Conservation (phyloP, 2,329 filamentous ascomycete genomes). For the Aspergillus glaucus region DNA sequence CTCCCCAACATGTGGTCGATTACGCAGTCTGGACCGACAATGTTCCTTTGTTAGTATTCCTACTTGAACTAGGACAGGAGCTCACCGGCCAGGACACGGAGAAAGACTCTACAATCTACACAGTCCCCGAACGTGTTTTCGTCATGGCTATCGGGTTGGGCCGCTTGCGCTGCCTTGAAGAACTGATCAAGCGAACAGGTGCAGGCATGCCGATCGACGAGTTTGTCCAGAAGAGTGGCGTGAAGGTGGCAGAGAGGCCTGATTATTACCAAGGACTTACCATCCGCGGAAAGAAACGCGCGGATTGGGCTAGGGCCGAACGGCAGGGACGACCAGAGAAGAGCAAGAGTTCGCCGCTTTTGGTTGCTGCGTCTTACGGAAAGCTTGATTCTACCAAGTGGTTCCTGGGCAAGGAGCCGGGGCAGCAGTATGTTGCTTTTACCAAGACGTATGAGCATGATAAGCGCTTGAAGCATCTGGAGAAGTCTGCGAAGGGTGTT, state of each 20-base stretch:
- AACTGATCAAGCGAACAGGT: slow-evolving; percentile 61
- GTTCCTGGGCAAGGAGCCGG: slow-evolving; percentile 66
- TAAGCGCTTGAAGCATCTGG: slow-evolving; percentile 55
- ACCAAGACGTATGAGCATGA: slow-evolving; percentile 57
- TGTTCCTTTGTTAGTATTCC: slow-evolving; percentile 46
- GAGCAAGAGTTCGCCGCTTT: slow-evolving; percentile 21
- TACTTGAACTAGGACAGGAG: slow-evolving; percentile 48
- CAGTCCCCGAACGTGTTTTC: slow-evolving; percentile 25
- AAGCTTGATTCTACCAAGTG: slow-evolving; percentile 67
- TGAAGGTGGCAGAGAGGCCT: slow-evolving; percentile 58
- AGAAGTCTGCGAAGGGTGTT: slow-evolving; percentile 55
- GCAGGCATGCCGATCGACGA: slow-evolving; percentile 63
- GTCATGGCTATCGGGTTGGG: slow-evolving; percentile 40
- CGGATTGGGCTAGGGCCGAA: slow-evolving; percentile 66
- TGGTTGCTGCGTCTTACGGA: slow-evolving; percentile 31
- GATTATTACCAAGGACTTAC: slow-evolving; percentile 70
- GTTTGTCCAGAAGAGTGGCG: slow-evolving; percentile 59
- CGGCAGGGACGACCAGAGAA: slow-evolving; percentile 21
- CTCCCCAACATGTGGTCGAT: slow-evolving; percentile 23
- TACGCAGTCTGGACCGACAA: slow-evolving; percentile 52
- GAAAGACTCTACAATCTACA: slow-evolving; percentile 4
- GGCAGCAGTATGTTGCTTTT: slow-evolving; percentile 64
- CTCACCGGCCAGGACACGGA: slow-evolving; percentile 8
- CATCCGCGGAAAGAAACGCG: slow-evolving; percentile 66
- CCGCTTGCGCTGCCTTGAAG: slow-evolving; percentile 32